Evolutionary conservation across 148 eudicot species (phyloP), one percentile per base, ranked within the genome.

Genomic region (Rhododendron kiyosumense): DNA sequence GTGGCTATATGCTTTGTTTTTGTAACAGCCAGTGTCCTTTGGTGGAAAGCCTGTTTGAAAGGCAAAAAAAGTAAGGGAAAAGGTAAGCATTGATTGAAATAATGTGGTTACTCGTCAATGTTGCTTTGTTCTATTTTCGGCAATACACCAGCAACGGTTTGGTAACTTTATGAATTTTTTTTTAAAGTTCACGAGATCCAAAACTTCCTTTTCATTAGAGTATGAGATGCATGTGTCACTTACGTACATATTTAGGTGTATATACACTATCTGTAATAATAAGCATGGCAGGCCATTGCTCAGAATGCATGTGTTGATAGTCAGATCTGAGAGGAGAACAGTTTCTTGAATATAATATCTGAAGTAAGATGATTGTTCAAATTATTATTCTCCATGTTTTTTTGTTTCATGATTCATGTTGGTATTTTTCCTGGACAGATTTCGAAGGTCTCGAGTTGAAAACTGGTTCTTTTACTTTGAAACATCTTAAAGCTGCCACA

Each of bases 401-500:
- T n/a, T n/a, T 32, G 30, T 65, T 65, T 65, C 73, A 10, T 65
- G 73, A 65, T 65, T 65, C 73, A 65, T 65, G 12, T 65, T 65
- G 28, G 30, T 26, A n/a, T 10, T 65, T 65, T 78, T 32, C 77
- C 48, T 77, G 63, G 57, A 79, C 90, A 91, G 93, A 86, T 84
- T 87, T 91, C 83, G 89, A 88, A 73, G 93, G 90, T 32, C 79
- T 88, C 28, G 90, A 88, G 85, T 63, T 87, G 81, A 90, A 87
- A 84, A 91, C 88, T n/a, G 87, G 86, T 84, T 86, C 88, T 51
- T 91, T 89, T 82, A 83, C 88, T 26, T 84, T 91, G 65, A 91
- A 86, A 78, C 93, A 89, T 85, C 85, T 91, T n/a, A 88, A 86
- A 86, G 78, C 85, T 63, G 93, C 93, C 43, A 91, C 93, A 3